Base-by-base conservation (phyloP, 805 yeast genomes). In the Wickerhamiella slavikovae region DNA sequence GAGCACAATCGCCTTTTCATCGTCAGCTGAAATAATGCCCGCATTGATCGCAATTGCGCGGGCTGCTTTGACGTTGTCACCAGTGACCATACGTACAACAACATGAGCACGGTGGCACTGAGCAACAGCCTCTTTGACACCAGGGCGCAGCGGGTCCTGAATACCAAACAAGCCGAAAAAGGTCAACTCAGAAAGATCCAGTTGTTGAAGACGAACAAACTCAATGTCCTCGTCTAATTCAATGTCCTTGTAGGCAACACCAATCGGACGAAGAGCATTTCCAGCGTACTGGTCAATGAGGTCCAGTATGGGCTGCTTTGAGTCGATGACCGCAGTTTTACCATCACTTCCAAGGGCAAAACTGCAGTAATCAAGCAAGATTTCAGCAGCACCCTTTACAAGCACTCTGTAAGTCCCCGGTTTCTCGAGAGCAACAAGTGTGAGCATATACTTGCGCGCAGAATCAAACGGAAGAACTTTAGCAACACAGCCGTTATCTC, bases 51-150 rank as follows among this genome's bases (percentile, higher is more conserved):
- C 80, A 40, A 89, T 89, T 0, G 96, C 91, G 39, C 67, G 70
- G 4, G 98, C 99, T 2, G 99, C 89, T 25, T 70, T 55, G 33
- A 85, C 50, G 47, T 85, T 85, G 51, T 89, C 99, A 51, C 99
- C 99, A 14, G 99, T 89, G 26, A 89, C 95, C 98, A 89, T 89
- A 41, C 94, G 65, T 13, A 89, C 96, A 15, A 75, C 66, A 15
- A 89, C 96, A 34, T 98, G 96, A 1, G 98, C 96, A 20, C 58
- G 58, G 41, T 68, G 71, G 55, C 98, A 89, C 45, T 75, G 74
- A 23, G 61, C 58, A 17, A 89, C 93, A 1, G 98, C 93, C 25
- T 73, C 71, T n/a, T 69, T 63, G 7, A 89, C 96, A 37, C 94
- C 95, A 4, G 64, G 66, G 42, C 95, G 71, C 35, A 89, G 60